Evolutionary conservation across 768 basidiomycete species (phyloP), one percentile per base, ranked within the genome.

Genomic region (Strobilomyces echinocephalus): DNA sequence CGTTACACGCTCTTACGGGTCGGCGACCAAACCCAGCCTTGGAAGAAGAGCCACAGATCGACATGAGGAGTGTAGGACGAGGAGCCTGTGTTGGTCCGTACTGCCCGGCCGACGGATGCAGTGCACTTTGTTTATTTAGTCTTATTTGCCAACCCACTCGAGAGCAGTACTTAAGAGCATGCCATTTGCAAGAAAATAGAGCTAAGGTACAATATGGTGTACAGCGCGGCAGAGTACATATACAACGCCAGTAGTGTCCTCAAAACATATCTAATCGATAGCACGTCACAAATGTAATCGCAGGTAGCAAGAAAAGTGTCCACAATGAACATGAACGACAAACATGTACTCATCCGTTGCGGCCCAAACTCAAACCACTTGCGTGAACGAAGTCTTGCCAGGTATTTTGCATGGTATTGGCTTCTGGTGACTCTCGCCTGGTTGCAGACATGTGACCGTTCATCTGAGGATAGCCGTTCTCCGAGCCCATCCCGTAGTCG

Each of bases 371-470:
- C 38, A 66, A 36, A 20, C 65, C 66, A 8, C 69, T 72, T 2
- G 66, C 58, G 26, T 54, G 46, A 42, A 85, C 83, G 60, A 85
- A 85, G 26, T 85, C 82, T 51, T 81, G 74, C 84, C 84, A 85
- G 5, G 79, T 81, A 12, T 78, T 69, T 26, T 83, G 79, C 75
- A 85, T 74, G 47, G 59, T 79, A 59, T 79, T 84, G 24, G 69
- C 74, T 53, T 84, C 83, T 1, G 84, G 84, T 0, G 83, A 80
- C 4, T 74, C 66, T 45, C 70, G 66, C 49, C 72, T 63, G 14
- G 41, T 11, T 33, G 71, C 53, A 68, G 50, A 72, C 66, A 55
- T 74, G 72, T 63, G 66, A 9, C 61, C 73, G 40, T 73, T 73
- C 40, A 74, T 60, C 49, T 79, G 74, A 33, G 78, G 57, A 59